Evolutionary conservation across 306 rosid genomes (phyloP), one percentile per base, ranked within the genome.

Genomic region (Begonia loranthoides): DNA sequence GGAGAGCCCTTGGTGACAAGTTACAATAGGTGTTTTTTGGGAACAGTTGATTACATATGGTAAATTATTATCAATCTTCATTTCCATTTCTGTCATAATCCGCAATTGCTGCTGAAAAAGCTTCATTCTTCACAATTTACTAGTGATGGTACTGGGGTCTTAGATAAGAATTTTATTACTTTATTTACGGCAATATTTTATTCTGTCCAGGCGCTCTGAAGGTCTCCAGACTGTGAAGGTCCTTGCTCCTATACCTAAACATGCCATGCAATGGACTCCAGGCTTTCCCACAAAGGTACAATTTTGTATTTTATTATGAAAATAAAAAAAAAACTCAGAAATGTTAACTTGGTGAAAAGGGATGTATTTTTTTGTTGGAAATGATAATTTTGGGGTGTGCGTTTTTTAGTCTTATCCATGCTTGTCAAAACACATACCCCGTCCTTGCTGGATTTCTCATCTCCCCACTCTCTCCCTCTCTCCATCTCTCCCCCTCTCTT

Each of bases 11-110:
- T 72, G 52, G 86, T 71, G 59, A 90, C 99, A 59, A 90, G 95
- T 73, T 86, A 78, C 65, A 55, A 90, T 55, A 71, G 70, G 48
- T 54, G 85, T 70, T 90, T 90, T 69, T 48, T 70, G 45, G 95
- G 94, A 51, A 86, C 95, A 6, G 95, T 90, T 50, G 97, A 86
- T 72, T 90, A 90, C 66, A 90, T 90, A 64, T 90, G 99, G 99
- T 86, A 73, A 58, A 70, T 62, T 41, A 36, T 62, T 59, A 1
- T 47, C 36, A 45, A 43, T 56, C 61, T 61, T 49, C 36, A 54
- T 49, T 28, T 28, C 9, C 36, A 28, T 28, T 8, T 28, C 8
- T 28, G 36, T 28, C 9, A 5, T 5, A 28, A 28, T 28, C 9
- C 9, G 36, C 36, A 28, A 28, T 28, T 28, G 36, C 36, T 5